These are phyloP conservation scores for Macrolepiota fuliginosa DNA, from an alignment of 768 basidiomycete species.

Conservation along the genomic window DNA sequence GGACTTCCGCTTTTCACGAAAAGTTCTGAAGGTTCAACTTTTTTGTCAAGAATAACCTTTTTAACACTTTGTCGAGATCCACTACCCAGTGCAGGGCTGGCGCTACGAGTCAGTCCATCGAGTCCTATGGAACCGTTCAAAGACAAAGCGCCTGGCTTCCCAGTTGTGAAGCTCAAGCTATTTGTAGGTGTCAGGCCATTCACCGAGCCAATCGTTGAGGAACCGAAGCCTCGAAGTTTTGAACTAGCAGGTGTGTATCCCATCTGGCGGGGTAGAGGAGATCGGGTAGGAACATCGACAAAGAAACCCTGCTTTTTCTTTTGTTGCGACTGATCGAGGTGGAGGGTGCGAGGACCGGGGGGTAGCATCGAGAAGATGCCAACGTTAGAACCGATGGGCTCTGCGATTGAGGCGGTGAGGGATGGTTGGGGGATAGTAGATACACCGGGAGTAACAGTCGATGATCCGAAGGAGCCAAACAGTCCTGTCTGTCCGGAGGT, in stretches of 20 bases:
- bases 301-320: conserved; percentile 82
- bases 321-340: conserved; percentile 53
- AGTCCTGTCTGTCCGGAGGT: conserved; percentile 40
- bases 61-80: conserved; percentile 82
- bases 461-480: conserved; percentile 35
- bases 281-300: conserved; percentile 72
- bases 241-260: conserved; percentile 67
- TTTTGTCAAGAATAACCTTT: conserved; percentile 88
- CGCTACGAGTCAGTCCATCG: conserved; percentile 59
- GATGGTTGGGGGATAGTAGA: conserved; percentile 46
- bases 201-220: conserved; percentile 39
- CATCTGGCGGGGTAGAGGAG: conserved; percentile 61
- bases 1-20: conserved; percentile 53
- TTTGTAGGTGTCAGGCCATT: conserved; percentile 33
- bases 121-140: conserved; percentile 44
- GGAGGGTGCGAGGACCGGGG: conserved; percentile 61
- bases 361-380: conserved; percentile 77
- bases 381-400: conserved; percentile 72
- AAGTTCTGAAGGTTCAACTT: conserved; percentile 69
- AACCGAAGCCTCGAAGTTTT: conserved; percentile 70
- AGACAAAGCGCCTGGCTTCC: conserved; percentile 54
- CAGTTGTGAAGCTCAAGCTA: conserved; percentile 46
- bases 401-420: conserved; percentile 84
- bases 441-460: conserved; percentile 32
- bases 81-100: conserved; percentile 66